Base-by-base conservation (phyloP, 805 yeast genomes). In the Kurtzmaniella cleridarum region DNA sequence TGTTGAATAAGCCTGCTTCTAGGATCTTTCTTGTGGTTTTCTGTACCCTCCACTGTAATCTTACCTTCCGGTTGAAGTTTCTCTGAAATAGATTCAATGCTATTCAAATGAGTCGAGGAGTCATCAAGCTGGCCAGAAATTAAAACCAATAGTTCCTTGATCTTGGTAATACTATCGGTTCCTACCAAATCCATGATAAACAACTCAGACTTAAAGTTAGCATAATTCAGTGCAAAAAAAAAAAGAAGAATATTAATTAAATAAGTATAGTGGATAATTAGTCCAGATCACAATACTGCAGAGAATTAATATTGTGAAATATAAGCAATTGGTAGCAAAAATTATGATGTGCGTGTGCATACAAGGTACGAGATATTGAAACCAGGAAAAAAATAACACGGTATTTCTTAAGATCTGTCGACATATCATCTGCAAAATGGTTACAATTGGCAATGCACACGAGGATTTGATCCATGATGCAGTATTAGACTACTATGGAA, bases 391-490 rank as follows among this genome's bases (percentile, higher is more conserved):
- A 27, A 10, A 10, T 27, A n/a, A n/a, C n/a, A n/a, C n/a, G n/a
- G n/a, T n/a, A n/a, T n/a, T n/a, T n/a, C n/a, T n/a, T n/a, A n/a
- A n/a, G n/a, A n/a, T n/a, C n/a, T n/a, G n/a, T n/a, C n/a, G n/a
- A n/a, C n/a, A n/a, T n/a, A n/a, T n/a, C n/a, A n/a, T n/a, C n/a
- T n/a, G 15, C 41, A 59, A 36, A 44, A 67, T 68, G 96, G 95
- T 87, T 37, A 79, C 95, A 36, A 84, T 90, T 60, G 81, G 85
- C 26, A 88, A 89, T 63, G 93, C 95, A 18, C 97, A 90, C 62
- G 88, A 84, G 48, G 96, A 89, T 63, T 69, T 88, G 55, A 87
- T 89, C 54, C 98, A 93, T 62, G 98, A 93, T 58, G 98, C 98
- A 13, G 96, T 87, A 39, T 76, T 93, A 55, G 98, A 93, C 61